Conservation (phyloP, 768 basidiomycete species). For the Macrolepiota fuliginosa region DNA sequence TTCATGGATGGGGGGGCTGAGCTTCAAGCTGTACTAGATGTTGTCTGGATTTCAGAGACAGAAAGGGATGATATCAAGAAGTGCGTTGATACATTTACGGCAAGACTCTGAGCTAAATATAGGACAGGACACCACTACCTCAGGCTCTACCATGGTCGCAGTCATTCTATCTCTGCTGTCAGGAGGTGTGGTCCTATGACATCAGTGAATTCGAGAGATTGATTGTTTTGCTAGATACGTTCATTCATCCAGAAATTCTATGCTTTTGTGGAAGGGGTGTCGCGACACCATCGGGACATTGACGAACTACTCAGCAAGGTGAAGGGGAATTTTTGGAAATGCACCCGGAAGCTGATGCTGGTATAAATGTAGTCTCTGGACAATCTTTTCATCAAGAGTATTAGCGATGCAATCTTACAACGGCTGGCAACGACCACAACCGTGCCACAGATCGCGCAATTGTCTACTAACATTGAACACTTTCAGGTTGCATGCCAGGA, state of each 20-base stretch:
- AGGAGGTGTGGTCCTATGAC: conserved; percentile 52
- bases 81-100: conserved; percentile 33
- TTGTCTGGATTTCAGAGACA: conserved; percentile 76
- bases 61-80: conserved; percentile 59
- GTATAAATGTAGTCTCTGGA: conserved; percentile 70
- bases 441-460: conserved; percentile 88
- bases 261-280: conserved; percentile 92
- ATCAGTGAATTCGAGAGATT: not conserved
- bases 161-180: conserved; percentile 92
- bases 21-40: conserved; percentile 69
- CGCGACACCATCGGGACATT: conserved; percentile 87
- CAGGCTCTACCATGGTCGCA: conserved; percentile 90
- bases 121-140: conserved; percentile 57
- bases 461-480: conserved; percentile 90
- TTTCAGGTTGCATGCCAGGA: conserved; percentile 84
- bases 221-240: conserved; percentile 55
- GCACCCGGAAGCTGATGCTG: not conserved
- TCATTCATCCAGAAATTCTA: conserved; percentile 94
- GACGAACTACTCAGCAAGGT: conserved; percentile 92
- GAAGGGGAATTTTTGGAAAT: not conserved
- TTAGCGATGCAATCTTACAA: conserved; percentile 73
- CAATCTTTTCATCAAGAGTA: conserved; percentile 69
- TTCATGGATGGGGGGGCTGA: conserved; percentile 59
- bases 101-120: conserved; percentile 11
- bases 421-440: conserved; percentile 75